phyloP scores from a whole-genome alignment of 2,329 filamentous ascomycete species.

The Pseudocercospora musae region DNA sequence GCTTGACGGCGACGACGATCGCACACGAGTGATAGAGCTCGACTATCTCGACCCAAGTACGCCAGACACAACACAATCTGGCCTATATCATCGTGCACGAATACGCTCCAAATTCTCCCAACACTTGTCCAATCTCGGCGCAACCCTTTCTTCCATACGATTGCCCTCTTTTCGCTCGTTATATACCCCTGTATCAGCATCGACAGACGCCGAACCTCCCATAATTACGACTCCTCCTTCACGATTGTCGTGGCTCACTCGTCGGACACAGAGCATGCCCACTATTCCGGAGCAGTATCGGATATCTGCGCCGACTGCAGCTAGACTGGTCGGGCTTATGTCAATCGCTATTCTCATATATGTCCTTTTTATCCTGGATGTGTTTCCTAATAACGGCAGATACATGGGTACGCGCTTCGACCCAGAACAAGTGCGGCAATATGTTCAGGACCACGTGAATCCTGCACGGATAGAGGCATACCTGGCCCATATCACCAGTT shows the following conservation, averaged over 20 bases:
- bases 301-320: conserved; percentile 64
- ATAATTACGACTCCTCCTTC: conserved; percentile 10
- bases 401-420: conserved; percentile 71
- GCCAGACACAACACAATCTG: conserved; percentile 27
- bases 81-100: conserved; percentile 37
- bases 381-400: conserved; percentile 68
- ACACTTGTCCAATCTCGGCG: conserved; percentile 54
- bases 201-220: conserved; percentile 16
- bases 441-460: conserved; percentile 71
- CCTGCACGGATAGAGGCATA: conserved; percentile 61
- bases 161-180: conserved; percentile 49
- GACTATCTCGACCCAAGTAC: conserved; percentile 65
- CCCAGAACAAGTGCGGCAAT: conserved; percentile 74
- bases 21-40: conserved; percentile 84
- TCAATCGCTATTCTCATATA: conserved; percentile 77
- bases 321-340: conserved; percentile 70
- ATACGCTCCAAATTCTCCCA: conserved; percentile 54
- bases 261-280: conserved; percentile 36
- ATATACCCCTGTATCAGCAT: conserved; percentile 33
- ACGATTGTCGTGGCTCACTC: conserved; percentile 21
- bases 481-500: conserved; percentile 72
- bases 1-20: conserved; percentile 52
- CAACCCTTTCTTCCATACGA: conserved; percentile 56
- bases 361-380: conserved; percentile 77
- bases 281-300: conserved; percentile 47